These are phyloP conservation scores for Cutaneotrichosporon curvatum DNA, from an alignment of 1,284 basidiomycete species.

Conservation along the genomic window DNA sequence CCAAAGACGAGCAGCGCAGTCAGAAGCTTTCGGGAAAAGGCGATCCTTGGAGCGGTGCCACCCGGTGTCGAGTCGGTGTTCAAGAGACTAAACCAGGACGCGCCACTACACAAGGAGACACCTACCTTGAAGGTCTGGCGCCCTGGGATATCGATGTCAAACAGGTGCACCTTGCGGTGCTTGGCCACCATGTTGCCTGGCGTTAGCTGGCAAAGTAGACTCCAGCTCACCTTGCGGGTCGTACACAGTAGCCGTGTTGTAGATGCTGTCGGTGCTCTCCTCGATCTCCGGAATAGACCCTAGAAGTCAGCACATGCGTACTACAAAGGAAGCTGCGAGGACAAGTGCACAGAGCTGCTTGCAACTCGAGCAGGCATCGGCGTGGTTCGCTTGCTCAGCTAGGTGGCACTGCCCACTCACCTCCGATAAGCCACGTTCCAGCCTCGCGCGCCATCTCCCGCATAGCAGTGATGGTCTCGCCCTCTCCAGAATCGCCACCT, in stretches of 20 bases:
- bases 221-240: conserved; percentile 63
- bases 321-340: not conserved
- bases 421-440: conserved; percentile 85
- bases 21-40: too few relatives aligned
- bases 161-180: conserved; percentile 92
- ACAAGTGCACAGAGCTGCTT: not conserved
- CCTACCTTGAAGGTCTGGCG: conserved; percentile 89
- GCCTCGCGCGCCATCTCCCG: conserved; percentile 72
- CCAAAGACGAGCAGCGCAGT: too few relatives aligned
- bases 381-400: not conserved
- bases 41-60: too few relatives aligned
- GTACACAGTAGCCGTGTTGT: conserved; percentile 88
- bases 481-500: conserved; percentile 42
- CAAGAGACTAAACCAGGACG: too few relatives aligned
- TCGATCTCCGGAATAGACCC: conserved; percentile 86
- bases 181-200: conserved; percentile 74
- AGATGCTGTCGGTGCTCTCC: conserved; percentile 58
- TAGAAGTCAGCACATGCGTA: conserved; percentile 34
- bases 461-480: conserved; percentile 72
- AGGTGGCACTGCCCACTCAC: conserved; percentile 46
- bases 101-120: not conserved
- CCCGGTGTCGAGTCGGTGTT: too few relatives aligned
- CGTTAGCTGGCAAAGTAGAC: not conserved
- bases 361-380: not conserved
- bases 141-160: conserved; percentile 97